Evolutionary conservation across 1,284 basidiomycete species (phyloP), one percentile per base, ranked within the genome.

Genomic region (Vanrija sp.): DNA sequence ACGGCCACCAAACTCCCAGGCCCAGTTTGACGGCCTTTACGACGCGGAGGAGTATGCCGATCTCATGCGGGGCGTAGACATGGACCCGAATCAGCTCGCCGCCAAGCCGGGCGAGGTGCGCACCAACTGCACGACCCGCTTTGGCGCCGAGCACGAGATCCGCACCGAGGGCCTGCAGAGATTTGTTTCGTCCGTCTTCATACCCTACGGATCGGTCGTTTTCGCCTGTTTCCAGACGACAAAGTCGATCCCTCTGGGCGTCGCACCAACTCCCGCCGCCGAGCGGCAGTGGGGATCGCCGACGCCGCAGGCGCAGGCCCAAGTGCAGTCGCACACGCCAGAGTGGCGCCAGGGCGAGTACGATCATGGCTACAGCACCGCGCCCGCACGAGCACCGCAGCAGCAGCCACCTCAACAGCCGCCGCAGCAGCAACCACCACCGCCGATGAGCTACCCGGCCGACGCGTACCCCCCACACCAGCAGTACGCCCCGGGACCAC

Each of bases 71-170:
- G 86, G 86, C 52, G 87, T 94, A 25, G 82, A 87, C 67, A 85
- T 90, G 76, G 78, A 74, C 62, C 68, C 71, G 69, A 79, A 57
- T 75, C 80, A 71, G 79, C 80, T 65, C 5, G 69, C 65, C 18
- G 51, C 68, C 34, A 62, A 70, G 26, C 65, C 72, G 2, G 85
- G 82, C 62, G 85, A 87, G 67, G 85, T 88, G 43, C 88, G 88
- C 76, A 97, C 94, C 46, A 93, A 86, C 77, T 98, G 94, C 74
- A 97, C 93, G 56, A 84, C 90, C 66, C 83, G 95, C 58, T 96
- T 89, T 79, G 87, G 89, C 70, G 87, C 89, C 45, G 83, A 84
- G 65, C 90, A 93, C 79, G 83, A 85, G 5, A 76, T 82, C 48
- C 77, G 76, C 59, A 80, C 82, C 40, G 83, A 85, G 57, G 83